A percentile compares a stretch with the other conserved stretches of the same genome.
phyloP scores from a whole-genome alignment of 345 rosid species.

The Populus alba region DNA sequence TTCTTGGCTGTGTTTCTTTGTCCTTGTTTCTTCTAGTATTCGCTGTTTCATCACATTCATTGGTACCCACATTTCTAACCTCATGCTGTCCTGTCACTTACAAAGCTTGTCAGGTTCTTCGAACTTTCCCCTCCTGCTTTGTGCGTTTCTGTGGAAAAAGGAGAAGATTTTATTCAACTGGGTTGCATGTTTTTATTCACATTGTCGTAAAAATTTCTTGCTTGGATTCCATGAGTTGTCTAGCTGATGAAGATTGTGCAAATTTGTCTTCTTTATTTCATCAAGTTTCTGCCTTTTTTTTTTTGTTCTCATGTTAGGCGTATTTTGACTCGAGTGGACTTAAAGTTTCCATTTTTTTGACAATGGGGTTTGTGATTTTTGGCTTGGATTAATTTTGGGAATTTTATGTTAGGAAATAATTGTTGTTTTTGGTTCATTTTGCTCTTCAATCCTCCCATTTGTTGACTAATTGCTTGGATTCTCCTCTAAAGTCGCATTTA shows the following conservation, averaged over 20 bases:
- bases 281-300: neutral
- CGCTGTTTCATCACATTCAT: neutral
- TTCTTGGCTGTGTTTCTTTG: neutral
- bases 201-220: neutral
- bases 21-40: neutral
- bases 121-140: neutral
- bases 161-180: neutral
- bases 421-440: neutral
- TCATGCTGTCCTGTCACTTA: neutral
- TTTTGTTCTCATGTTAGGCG: neutral
- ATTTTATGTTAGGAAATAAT: too few species aligned
- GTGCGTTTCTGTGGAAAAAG: neutral
- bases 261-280: neutral
- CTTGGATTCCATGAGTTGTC: neutral
- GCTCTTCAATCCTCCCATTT: neutral
- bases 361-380: neutral
- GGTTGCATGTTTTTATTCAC: neutral
- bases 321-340: neutral
- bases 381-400: too few species aligned
- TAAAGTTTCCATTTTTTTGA: neutral
- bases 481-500: neutral
- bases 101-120: constrained; percentile 3
- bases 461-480: neutral
- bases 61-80: neutral
- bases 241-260: neutral